Conservation (phyloP, 2,329 filamentous ascomycete genomes). For the Trichoderma sp. region DNA sequence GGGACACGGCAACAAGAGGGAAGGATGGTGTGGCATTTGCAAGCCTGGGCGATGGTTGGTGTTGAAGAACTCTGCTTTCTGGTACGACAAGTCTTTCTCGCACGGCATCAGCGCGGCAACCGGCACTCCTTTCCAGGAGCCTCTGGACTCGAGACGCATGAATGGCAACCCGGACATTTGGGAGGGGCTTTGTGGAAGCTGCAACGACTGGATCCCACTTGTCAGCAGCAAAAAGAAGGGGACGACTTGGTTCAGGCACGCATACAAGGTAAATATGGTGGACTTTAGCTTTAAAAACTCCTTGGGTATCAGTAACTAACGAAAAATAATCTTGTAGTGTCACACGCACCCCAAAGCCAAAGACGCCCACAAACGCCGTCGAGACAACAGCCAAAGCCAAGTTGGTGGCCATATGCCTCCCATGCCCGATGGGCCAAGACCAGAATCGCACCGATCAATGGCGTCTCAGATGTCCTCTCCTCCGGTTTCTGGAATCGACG, state of each 20-base stretch:
- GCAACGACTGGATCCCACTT: slow-evolving; percentile 76
- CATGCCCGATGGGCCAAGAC: slow-evolving; percentile 47
- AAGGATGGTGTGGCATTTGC: slow-evolving; percentile 88
- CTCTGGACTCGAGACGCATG: slow-evolving; percentile 71
- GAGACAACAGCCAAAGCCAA: slow-evolving; percentile 58
- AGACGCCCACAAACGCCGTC: slow-evolving; percentile 65
- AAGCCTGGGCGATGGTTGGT: slow-evolving; percentile 84
- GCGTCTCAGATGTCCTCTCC: slow-evolving; percentile 27
- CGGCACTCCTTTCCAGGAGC: slow-evolving; percentile 74
- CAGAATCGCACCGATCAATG: slow-evolving; percentile 41
- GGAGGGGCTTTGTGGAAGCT: slow-evolving; percentile 76
- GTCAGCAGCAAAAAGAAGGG: slow-evolving; percentile 88
- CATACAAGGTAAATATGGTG: slow-evolving; percentile 67
- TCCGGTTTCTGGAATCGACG: slow-evolving; percentile 6
- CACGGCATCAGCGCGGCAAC: slow-evolving; percentile 84
- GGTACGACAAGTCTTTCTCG: slow-evolving; percentile 90
- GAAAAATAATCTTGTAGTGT: slow-evolving; percentile 47
- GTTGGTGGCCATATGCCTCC: slow-evolving; percentile 38
- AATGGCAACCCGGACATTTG: slow-evolving; percentile 79
- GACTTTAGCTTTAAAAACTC: neutral
- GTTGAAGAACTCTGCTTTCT: slow-evolving; percentile 86
- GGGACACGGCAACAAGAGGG: slow-evolving; percentile 81
- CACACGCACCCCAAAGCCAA: slow-evolving; percentile 71
- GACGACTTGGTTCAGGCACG: slow-evolving; percentile 88
- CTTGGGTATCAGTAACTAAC: slow-evolving; percentile 19